These are phyloP conservation scores for Penicillium canariense DNA, from an alignment of 495 filamentous ascomycete genomes.

Conservation along the genomic window DNA sequence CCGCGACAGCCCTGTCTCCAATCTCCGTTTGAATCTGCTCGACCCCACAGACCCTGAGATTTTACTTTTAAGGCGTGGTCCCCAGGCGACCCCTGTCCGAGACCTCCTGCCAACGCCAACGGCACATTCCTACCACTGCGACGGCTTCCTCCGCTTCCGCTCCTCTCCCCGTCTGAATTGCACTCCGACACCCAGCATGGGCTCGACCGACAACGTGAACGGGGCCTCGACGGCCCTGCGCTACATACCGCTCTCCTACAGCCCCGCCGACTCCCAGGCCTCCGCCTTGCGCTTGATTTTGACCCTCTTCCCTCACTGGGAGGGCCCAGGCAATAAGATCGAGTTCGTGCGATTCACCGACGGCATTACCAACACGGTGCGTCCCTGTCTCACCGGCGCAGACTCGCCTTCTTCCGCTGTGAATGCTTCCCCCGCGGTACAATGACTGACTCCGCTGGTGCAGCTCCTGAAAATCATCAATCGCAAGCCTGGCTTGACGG, in stretches of 20 bases:
- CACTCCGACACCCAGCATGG: conserved; percentile 25
- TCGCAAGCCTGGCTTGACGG: conserved; percentile 67
- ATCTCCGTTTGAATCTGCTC: neutral
- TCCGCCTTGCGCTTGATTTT: conserved; percentile 78
- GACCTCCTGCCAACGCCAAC: neutral
- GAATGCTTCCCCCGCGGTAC: neutral
- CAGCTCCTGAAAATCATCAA: conserved; percentile 86
- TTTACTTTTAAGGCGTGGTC: neutral
- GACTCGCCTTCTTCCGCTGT: neutral
- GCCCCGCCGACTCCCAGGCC: conserved; percentile 66
- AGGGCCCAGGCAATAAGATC: conserved; percentile 67
- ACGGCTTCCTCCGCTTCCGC: too few relatives aligned
- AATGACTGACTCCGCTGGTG: neutral
- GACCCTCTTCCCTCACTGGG: conserved; percentile 81
- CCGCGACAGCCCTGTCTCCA: conserved; percentile 4
- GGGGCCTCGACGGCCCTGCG: conserved; percentile 32
- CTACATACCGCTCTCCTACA: conserved; percentile 73
- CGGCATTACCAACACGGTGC: conserved; percentile 93
- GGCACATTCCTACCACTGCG: neutral
- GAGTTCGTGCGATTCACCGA: conserved; percentile 92
- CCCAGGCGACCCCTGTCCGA: conserved; percentile 2
- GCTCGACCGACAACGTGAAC: conserved; percentile 25
- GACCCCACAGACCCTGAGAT: neutral
- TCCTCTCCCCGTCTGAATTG: too few relatives aligned
- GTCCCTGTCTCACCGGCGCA: conserved; percentile 35